Conservation (phyloP, 768 basidiomycete species). For the Leccinum fibrillosum region DNA sequence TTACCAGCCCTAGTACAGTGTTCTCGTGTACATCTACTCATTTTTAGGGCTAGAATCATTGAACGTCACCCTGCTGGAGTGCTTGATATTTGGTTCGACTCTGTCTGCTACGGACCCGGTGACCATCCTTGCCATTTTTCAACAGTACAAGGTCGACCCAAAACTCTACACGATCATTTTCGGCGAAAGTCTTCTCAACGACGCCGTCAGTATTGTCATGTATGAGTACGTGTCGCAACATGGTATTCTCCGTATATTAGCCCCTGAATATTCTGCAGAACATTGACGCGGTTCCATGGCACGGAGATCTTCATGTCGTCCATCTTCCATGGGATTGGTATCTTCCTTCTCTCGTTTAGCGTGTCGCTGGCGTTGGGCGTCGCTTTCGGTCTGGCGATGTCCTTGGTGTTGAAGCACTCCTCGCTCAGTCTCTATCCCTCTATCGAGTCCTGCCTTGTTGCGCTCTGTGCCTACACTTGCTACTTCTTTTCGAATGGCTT, state of each 20-base stretch:
- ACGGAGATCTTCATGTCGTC: constrained; percentile 82
- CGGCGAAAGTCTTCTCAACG: constrained; percentile 94
- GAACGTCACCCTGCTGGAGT: constrained; percentile 84
- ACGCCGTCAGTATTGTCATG: constrained; percentile 99
- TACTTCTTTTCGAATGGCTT: constrained; percentile 99
- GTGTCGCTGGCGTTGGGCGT: constrained; percentile 95
- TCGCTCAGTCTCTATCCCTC: constrained; percentile 82
- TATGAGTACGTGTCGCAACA: constrained; percentile 77
- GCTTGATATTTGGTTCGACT: constrained; percentile 94
- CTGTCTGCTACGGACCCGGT: constrained; percentile 97
- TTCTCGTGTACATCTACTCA: constrained; percentile 93
- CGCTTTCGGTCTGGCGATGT: constrained; percentile 85
- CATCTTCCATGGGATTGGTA: constrained; percentile 94
- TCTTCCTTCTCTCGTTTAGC: constrained; percentile 94
- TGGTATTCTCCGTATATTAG: neutral
- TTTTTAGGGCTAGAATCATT: constrained; percentile 89
- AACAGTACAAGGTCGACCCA: constrained; percentile 97
- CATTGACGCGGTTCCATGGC: constrained; percentile 88
- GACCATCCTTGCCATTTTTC: constrained; percentile 97
- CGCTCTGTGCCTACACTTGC: constrained; percentile 91
- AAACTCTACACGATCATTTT: constrained; percentile 97
- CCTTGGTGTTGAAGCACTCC: constrained; percentile 92
- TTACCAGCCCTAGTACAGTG: constrained; percentile 61
- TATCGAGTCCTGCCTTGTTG: constrained; percentile 95
- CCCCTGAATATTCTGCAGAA: constrained; percentile 46